A percentile compares a stretch with the other conserved stretches of the same genome.
Conservation (phyloP, 345 rosid genomes). For the Reutealis trisperma region DNA sequence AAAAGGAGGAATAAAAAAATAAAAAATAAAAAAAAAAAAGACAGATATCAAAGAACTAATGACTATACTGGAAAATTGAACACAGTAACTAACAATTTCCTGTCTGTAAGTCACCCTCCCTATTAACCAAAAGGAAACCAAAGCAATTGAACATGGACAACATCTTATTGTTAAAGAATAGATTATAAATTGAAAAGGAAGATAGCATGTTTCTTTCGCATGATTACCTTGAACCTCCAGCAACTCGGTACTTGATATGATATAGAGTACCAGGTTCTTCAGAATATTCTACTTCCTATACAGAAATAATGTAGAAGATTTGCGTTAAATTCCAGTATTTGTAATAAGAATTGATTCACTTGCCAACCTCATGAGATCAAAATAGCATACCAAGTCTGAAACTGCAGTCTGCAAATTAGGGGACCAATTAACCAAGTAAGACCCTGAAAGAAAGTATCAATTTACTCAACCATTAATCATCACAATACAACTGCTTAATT, state of each 20-base stretch:
- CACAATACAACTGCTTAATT: not conserved
- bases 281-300: constrained; percentile 95
- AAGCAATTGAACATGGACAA: constrained; percentile 3
- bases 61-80: no score
- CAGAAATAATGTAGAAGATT: constrained; percentile 14
- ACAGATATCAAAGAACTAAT: not conserved
- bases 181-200: not conserved
- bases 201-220: not conserved
- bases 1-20: not conserved
- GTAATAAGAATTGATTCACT: constrained; percentile 8
- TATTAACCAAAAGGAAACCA: not conserved
- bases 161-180: not conserved
- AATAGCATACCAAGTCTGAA: constrained; percentile 81
- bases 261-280: constrained; percentile 89
- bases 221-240: constrained; percentile 81
- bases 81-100: not conserved
- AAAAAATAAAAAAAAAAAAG: not conserved
- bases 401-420: constrained; percentile 98
- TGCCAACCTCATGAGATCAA: constrained; percentile 21
- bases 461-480: constrained; percentile 20
- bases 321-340: constrained; percentile 11
- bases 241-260: constrained; percentile 92
- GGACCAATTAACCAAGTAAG: constrained; percentile 99
- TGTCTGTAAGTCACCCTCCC: not conserved
- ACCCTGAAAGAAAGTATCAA: constrained; percentile 54